A percentile compares a stretch with the other conserved stretches of the same genome.
Conservation (phyloP, 2,329 filamentous ascomycete genomes). For the Cordyceps pruinosa region DNA sequence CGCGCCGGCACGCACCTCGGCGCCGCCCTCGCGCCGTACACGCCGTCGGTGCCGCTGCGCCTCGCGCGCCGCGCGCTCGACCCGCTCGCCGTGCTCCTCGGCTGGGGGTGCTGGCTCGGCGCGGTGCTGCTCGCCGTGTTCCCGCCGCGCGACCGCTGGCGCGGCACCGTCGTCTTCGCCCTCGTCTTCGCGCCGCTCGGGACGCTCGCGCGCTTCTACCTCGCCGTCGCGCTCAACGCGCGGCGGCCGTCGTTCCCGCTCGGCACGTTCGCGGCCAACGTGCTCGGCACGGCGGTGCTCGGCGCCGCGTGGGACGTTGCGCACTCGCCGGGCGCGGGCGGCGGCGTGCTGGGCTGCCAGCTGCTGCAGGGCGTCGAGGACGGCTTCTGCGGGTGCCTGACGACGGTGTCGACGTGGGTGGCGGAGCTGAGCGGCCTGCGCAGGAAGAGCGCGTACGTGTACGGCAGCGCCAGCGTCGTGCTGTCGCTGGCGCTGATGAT, state of each 20-base stretch:
- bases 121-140: constrained; percentile 65
- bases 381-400: constrained; percentile 61
- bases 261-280: constrained; percentile 79
- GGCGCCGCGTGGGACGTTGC: constrained; percentile 75
- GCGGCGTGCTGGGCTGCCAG: constrained; percentile 55
- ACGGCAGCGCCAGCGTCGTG: constrained; percentile 55
- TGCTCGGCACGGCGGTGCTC: constrained; percentile 66
- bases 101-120: constrained; percentile 69
- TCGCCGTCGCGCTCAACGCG: constrained; percentile 64
- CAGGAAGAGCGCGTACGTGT: constrained; percentile 56
- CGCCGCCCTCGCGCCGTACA: constrained; percentile 48
- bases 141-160: constrained; percentile 69
- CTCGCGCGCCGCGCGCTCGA: constrained; percentile 58
- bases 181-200: constrained; percentile 78
- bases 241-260: constrained; percentile 64
- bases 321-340: constrained; percentile 43
- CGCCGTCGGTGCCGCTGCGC: constrained; percentile 52
- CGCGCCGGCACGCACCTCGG: constrained; percentile 71
- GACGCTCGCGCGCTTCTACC: constrained; percentile 68
- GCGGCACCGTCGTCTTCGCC: constrained; percentile 66
- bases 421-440: constrained; percentile 49
- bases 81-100: constrained; percentile 55
- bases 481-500: constrained; percentile 54
- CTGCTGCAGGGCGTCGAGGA: constrained; percentile 60
- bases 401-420: constrained; percentile 63